Percentiles rank a stretch among this genome's conserved stretches.
phyloP scores from a whole-genome alignment of 2,329 filamentous ascomycete species.

The Erysiphe pulchra region DNA sequence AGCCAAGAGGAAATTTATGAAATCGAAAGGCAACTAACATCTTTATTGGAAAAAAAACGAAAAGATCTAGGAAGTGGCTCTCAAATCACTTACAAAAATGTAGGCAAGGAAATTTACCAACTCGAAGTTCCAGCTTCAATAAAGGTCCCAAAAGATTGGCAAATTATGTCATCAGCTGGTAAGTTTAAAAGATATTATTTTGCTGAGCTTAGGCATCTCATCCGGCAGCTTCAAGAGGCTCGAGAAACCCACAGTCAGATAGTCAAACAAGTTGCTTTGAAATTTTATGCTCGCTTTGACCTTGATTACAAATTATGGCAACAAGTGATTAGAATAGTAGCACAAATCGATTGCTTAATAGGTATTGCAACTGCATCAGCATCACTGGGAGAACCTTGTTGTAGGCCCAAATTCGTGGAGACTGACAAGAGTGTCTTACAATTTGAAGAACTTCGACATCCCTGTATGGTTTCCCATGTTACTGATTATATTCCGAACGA shows the following conservation, averaged over 20 bases:
- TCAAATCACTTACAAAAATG: slow-evolving; percentile 48
- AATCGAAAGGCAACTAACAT: slow-evolving; percentile 47
- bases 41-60: slow-evolving; percentile 44
- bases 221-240: slow-evolving; percentile 73
- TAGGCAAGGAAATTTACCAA: slow-evolving; percentile 94
- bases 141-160: slow-evolving; percentile 70
- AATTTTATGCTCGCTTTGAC: slow-evolving; percentile 76
- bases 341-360: slow-evolving; percentile 85
- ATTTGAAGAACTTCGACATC: slow-evolving; percentile 77
- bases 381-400: slow-evolving; percentile 63
- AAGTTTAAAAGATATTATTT: slow-evolving; percentile 89
- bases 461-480: slow-evolving; percentile 74
- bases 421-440: slow-evolving; percentile 68
- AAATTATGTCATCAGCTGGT: slow-evolving; percentile 86
- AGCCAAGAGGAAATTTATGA: slow-evolving; percentile 54
- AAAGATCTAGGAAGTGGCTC: slow-evolving; percentile 45
- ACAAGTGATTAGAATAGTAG: slow-evolving; percentile 65
- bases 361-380: slow-evolving; percentile 75
- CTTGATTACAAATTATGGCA: slow-evolving; percentile 68
- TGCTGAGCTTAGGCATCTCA: slow-evolving; percentile 52
- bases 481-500: slow-evolving; percentile 95
- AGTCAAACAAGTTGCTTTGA: slow-evolving; percentile 56
- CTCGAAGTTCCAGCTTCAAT: slow-evolving; percentile 65
- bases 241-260: slow-evolving; percentile 87
- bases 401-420: slow-evolving; percentile 69